Evolutionary conservation across 2,329 filamentous ascomycete genomes (phyloP).

Genomic region (Hysterium pulicare): DNA sequence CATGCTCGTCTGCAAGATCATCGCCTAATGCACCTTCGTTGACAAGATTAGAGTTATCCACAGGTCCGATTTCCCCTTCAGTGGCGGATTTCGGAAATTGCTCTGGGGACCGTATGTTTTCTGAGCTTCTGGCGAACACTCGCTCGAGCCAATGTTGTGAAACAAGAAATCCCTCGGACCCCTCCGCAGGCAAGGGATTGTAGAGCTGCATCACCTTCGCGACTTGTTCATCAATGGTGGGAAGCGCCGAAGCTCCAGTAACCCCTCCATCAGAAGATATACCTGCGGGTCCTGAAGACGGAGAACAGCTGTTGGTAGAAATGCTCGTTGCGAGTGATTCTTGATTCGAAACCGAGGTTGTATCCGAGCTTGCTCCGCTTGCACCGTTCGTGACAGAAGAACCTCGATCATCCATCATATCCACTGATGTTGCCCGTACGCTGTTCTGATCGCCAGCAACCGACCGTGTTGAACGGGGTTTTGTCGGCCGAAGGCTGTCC

Average conservation of each 20-base stretch:
- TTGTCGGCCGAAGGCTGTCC: slow-evolving; percentile 24
- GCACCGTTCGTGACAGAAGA: slow-evolving; percentile 19
- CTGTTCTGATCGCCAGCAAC: slow-evolving; percentile 17
- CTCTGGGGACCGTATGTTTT: slow-evolving; percentile 39
- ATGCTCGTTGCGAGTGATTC: slow-evolving; percentile 22
- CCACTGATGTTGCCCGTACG: slow-evolving; percentile 40
- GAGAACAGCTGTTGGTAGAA: slow-evolving; percentile 14
- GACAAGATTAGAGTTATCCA: slow-evolving; percentile 80
- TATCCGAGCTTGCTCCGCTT: slow-evolving; percentile 24
- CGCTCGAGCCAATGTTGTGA: slow-evolving; percentile 72
- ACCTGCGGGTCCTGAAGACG: background rate
- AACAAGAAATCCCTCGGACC: slow-evolving; percentile 73
- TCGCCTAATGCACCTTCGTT: slow-evolving; percentile 19
- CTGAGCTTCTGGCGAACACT: slow-evolving; percentile 32
- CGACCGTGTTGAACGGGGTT: slow-evolving; percentile 18
- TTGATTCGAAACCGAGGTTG: slow-evolving; percentile 22
- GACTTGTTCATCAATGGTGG: slow-evolving; percentile 64
- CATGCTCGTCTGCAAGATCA: slow-evolving; percentile 37
- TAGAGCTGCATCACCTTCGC: slow-evolving; percentile 64
- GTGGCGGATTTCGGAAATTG: slow-evolving; percentile 57
- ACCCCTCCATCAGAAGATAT: slow-evolving; percentile 11
- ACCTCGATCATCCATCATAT: slow-evolving; percentile 37
- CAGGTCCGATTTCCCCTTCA: slow-evolving; percentile 67
- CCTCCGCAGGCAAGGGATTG: slow-evolving; percentile 59
- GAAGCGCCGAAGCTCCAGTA: slow-evolving; percentile 42